These are phyloP conservation scores for Aureobasidium sp. DNA, from an alignment of 2,329 filamentous ascomycete genomes.

Conservation along the genomic window DNA sequence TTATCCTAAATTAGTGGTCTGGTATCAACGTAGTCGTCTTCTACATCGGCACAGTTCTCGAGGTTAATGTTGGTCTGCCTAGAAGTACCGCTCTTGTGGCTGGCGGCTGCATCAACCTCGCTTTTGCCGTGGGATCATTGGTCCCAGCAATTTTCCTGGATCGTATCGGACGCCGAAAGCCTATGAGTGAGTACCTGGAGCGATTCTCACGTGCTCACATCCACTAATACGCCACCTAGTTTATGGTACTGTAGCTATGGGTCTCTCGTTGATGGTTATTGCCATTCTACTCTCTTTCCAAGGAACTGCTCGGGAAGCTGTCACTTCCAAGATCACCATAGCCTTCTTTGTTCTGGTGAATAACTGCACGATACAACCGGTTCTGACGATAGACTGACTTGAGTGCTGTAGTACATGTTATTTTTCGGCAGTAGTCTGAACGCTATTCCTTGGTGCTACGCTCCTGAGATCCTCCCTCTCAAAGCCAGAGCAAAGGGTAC, in stretches of 20 bases:
- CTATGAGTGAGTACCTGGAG: conserved; percentile 25
- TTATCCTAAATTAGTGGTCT: conserved; percentile 19
- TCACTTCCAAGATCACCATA: conserved; percentile 47
- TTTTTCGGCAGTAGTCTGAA: conserved; percentile 30
- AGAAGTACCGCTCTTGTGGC: conserved; percentile 47
- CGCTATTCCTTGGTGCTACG: conserved; percentile 29
- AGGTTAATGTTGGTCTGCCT: conserved; percentile 48
- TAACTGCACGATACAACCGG: neutral
- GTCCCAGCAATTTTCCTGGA: conserved; percentile 49
- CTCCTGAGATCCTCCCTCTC: conserved; percentile 54
- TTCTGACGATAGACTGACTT: neutral
- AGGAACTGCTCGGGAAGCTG: conserved; percentile 37
- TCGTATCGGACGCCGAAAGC: conserved; percentile 36
- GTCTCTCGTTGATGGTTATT: conserved; percentile 40
- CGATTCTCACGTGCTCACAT: too few relatives aligned
- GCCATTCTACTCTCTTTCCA: conserved; percentile 46
- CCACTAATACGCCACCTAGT: too few relatives aligned
- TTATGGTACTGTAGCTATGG: conserved; percentile 27
- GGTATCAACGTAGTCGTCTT: conserved; percentile 44
- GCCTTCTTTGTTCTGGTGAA: conserved; percentile 52
- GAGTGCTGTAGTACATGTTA: conserved; percentile 21
- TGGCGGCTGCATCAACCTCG: conserved; percentile 44
- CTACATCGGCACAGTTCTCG: conserved; percentile 47
- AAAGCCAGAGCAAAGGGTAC: conserved; percentile 53
- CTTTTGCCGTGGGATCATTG: conserved; percentile 43